phyloP scores from a whole-genome alignment of 2,329 filamentous ascomycete species.

The Hymenoscyphus occultus region DNA sequence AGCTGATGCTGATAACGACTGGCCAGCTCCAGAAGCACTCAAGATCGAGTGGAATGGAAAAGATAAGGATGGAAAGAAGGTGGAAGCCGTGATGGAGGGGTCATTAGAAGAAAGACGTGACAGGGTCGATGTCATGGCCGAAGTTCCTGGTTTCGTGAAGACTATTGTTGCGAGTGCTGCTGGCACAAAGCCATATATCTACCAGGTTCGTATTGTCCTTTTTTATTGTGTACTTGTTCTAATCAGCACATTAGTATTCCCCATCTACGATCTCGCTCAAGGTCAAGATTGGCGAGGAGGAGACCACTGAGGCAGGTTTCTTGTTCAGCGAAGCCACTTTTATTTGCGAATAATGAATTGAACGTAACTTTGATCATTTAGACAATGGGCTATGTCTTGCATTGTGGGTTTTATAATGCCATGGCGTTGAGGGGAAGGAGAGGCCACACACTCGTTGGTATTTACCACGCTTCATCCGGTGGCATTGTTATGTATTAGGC shows the following conservation, averaged over 20 bases:
- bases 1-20: slow-evolving; percentile 74
- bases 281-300: slow-evolving; percentile 79
- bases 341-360: slow-evolving; percentile 59
- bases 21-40: slow-evolving; percentile 79
- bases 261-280: slow-evolving; percentile 70
- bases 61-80: slow-evolving; percentile 69
- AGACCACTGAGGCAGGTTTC: slow-evolving; percentile 72
- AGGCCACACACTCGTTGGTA: slow-evolving; percentile 32
- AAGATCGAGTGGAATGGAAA: slow-evolving; percentile 77
- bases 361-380: not conserved
- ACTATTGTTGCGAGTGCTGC: slow-evolving; percentile 82
- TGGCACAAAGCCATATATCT: slow-evolving; percentile 96
- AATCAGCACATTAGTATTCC: slow-evolving; percentile 56
- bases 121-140: slow-evolving; percentile 91
- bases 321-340: slow-evolving; percentile 94
- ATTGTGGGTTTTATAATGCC: slow-evolving; percentile 19
- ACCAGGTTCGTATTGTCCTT: slow-evolving; percentile 62
- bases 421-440: slow-evolving; percentile 30
- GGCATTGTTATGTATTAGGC: slow-evolving; percentile 2
- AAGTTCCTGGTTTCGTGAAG: slow-evolving; percentile 95
- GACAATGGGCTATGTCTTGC: slow-evolving; percentile 11
- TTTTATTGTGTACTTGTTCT: slow-evolving; percentile 19
- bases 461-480: slow-evolving; percentile 1
- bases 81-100: slow-evolving; percentile 68
- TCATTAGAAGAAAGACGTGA: slow-evolving; percentile 69